Conservation (phyloP, 169 alveolate species). For the Eimeria sp. region DNA sequence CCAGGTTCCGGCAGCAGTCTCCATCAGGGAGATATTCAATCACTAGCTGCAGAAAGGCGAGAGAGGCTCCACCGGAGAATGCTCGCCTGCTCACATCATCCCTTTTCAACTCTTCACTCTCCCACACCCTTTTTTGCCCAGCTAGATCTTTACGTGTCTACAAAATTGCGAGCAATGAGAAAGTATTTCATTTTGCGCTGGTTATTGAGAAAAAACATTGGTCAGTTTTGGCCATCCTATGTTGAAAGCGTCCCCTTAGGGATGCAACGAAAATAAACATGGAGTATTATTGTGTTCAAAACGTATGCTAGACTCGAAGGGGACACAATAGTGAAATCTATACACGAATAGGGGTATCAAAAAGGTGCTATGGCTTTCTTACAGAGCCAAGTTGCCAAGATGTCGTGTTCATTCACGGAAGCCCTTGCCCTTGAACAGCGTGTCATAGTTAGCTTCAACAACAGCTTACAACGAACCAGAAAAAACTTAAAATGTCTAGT, state of each 20-base stretch:
- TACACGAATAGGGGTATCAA: not conserved
- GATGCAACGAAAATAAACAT: not conserved
- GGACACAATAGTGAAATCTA: not conserved
- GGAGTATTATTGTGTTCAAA: not conserved
- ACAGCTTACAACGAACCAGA: not conserved
- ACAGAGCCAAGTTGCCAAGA: not conserved
- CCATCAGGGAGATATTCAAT: too few relatives aligned
- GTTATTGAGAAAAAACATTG: not conserved
- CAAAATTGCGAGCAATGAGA: not conserved
- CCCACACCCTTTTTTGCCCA: not conserved
- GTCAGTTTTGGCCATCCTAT: not conserved
- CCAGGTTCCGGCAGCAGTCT: not conserved
- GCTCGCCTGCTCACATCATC: not conserved
- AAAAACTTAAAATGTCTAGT: not conserved
- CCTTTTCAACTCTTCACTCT: not conserved
- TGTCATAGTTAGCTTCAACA: not conserved
- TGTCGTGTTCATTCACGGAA: not conserved
- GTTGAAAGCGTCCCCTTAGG: not conserved
- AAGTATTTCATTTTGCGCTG: not conserved
- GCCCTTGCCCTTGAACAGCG: not conserved
- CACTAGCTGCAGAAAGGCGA: too few relatives aligned
- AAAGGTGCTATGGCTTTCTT: not conserved
- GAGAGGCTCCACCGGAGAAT: too few relatives aligned
- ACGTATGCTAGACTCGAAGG: not conserved
- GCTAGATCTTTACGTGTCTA: not conserved